Percentiles rank a stretch among this genome's conserved stretches.
phyloP scores from a whole-genome alignment of 148 eudicot species.

The Diospyros lotus region DNA sequence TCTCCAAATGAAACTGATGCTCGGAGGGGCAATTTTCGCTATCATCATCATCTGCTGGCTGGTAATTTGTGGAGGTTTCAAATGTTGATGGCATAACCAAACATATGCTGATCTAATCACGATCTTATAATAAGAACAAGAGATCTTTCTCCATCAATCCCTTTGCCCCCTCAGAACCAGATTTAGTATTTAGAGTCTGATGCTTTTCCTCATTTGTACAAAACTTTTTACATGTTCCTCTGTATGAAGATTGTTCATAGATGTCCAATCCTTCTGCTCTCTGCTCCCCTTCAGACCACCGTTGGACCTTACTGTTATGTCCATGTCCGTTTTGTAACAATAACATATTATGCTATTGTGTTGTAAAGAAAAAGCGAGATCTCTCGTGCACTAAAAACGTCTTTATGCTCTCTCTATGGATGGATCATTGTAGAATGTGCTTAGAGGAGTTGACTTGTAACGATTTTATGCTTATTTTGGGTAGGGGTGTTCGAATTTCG shows the following conservation, averaged over 20 bases:
- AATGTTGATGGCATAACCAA: slow-evolving; percentile 35
- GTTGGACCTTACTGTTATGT: neutral
- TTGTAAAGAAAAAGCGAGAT: neutral
- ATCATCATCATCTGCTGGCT: slow-evolving; percentile 72
- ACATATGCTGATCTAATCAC: too few relatives aligned
- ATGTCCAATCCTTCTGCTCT: neutral
- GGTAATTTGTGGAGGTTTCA: slow-evolving; percentile 61
- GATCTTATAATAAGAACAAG: too few relatives aligned
- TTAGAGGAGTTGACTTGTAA: too few relatives aligned
- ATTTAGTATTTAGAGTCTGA: neutral
- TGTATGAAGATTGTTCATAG: neutral
- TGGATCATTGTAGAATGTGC: too few relatives aligned
- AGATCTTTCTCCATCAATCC: too few relatives aligned
- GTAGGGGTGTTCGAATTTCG: too few relatives aligned
- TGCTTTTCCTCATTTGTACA: slow-evolving; percentile 5
- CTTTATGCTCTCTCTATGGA: too few relatives aligned
- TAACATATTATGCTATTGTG: neutral
- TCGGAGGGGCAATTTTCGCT: slow-evolving; percentile 55
- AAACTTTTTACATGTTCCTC: neutral
- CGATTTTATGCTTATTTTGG: too few relatives aligned
- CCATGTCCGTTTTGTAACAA: neutral
- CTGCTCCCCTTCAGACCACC: neutral
- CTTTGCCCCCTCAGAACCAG: neutral
- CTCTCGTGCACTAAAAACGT: too few relatives aligned
- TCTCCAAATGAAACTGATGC: slow-evolving; percentile 73